A percentile compares a stretch with the other conserved stretches of the same genome.
phyloP scores from a whole-genome alignment of 164 flowering plant genomes.

The Tinospora cordifolia region DNA sequence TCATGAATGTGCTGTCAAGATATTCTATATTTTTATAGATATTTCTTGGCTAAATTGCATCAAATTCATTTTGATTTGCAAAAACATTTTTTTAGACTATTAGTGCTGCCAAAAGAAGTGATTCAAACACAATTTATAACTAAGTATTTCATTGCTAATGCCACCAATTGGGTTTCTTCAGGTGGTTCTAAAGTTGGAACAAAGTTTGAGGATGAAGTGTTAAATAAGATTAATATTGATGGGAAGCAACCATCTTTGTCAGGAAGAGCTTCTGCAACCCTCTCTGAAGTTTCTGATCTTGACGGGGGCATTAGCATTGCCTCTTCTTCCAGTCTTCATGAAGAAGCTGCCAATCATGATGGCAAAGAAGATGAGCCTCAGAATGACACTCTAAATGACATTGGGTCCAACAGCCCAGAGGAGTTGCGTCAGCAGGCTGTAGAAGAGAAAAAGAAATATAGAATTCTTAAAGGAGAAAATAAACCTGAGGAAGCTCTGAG shows the following conservation, averaged over 20 bases:
- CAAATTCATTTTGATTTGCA: too few relatives aligned
- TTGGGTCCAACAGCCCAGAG: conserved; percentile 51
- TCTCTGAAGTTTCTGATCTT: conserved; percentile 16
- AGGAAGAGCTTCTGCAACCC: conserved; percentile 13
- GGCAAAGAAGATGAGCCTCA: conserved; percentile 25
- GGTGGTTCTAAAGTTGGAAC: conserved; percentile 41
- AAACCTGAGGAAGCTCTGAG: conserved; percentile 76
- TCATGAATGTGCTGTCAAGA: too few relatives aligned
- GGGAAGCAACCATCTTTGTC: conserved; percentile 28
- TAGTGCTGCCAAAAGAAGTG: background rate
- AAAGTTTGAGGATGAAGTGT: conserved; percentile 51
- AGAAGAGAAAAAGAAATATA: conserved; percentile 75
- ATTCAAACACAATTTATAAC: background rate
- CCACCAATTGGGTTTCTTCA: conserved; percentile 22
- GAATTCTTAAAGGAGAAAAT: conserved; percentile 70
- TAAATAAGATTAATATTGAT: conserved; percentile 44
- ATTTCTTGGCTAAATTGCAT: too few relatives aligned
- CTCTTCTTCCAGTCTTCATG: conserved; percentile 33
- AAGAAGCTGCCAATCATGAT: conserved; percentile 21
- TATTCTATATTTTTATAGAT: too few relatives aligned
- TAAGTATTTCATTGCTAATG: background rate
- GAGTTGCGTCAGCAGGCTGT: conserved; percentile 72
- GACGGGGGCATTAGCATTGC: conserved; percentile 31
- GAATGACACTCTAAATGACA: conserved; percentile 21
- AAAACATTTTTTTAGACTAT: too few relatives aligned